A percentile compares a stretch with the other conserved stretches of the same genome.
Evolutionary conservation across 169 alveolate genomes (phyloP).

Genomic region (Neospora caninum): DNA sequence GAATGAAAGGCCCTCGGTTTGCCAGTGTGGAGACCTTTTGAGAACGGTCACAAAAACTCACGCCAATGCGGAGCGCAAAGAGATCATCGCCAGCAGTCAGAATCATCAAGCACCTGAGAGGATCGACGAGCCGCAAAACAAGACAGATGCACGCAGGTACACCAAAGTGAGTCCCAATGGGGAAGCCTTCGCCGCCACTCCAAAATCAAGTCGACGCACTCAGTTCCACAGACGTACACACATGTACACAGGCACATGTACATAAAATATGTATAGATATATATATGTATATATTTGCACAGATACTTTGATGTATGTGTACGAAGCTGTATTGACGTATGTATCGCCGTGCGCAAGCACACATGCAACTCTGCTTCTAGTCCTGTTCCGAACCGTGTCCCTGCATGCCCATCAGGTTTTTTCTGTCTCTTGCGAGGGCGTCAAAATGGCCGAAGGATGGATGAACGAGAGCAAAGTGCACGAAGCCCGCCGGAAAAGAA

Average conservation of each 20-base stretch:
- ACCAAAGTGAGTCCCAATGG: background rate
- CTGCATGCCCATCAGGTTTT: too few species aligned
- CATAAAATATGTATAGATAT: background rate
- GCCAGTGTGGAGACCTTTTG: too few species aligned
- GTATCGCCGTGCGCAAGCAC: too few species aligned
- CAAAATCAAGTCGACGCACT: background rate
- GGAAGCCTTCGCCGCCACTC: background rate
- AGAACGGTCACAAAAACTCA: background rate
- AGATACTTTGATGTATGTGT: too few species aligned
- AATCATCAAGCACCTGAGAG: constrained; percentile 23
- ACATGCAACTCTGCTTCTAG: too few species aligned
- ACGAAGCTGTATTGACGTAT: background rate
- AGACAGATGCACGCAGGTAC: background rate
- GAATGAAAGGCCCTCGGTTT: too few species aligned
- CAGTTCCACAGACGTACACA: background rate
- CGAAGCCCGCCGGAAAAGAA: too few species aligned
- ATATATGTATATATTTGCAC: too few species aligned
- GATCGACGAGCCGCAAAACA: background rate
- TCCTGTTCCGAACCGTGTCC: too few species aligned
- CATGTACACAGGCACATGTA: background rate
- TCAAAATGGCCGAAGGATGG: too few species aligned
- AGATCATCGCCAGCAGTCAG: constrained; percentile 31
- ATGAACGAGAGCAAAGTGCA: too few species aligned
- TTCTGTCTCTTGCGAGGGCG: too few species aligned
- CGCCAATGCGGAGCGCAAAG: constrained; percentile 9